phyloP scores from a whole-genome alignment of 108 stramenopile species.

The Nitzschia sp. region DNA sequence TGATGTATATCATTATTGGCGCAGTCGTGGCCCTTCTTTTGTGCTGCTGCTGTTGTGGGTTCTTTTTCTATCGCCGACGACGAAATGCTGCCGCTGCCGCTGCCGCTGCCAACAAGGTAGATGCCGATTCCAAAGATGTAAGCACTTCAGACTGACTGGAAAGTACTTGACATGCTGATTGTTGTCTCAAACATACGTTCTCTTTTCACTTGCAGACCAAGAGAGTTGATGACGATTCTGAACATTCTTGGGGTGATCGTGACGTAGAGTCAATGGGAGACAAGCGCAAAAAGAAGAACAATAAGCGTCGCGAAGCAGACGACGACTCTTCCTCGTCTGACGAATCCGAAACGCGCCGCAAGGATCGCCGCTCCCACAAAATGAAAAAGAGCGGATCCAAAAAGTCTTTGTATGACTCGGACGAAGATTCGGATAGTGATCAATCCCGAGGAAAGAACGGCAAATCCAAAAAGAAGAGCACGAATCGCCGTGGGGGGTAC shows the following conservation, averaged over 20 bases:
- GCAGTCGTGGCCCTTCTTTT: neutral
- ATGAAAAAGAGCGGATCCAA: neutral
- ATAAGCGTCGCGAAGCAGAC: neutral
- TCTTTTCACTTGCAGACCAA: neutral
- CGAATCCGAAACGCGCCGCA: conserved; percentile 4
- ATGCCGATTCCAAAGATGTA: neutral
- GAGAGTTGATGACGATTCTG: conserved; percentile 8
- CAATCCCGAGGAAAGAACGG: neutral
- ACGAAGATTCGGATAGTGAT: neutral
- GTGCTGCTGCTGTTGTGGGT: neutral
- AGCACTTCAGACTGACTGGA: neutral
- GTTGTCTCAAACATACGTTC: neutral
- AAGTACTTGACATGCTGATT: neutral
- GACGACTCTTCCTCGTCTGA: neutral
- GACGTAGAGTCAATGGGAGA: neutral
- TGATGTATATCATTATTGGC: neutral
- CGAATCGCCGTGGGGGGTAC: neutral
- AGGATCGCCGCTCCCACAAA: neutral
- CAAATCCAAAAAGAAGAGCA: neutral
- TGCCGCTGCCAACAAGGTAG: neutral
- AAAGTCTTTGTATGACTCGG: neutral
- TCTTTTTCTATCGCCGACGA: neutral
- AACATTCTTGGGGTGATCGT: neutral
- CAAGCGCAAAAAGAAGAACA: neutral
- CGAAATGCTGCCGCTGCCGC: neutral